Evolutionary conservation across 352 stramenopile species (phyloP), one percentile per base, ranked within the genome.

Genomic region (Thalassiosira mediterranea): DNA sequence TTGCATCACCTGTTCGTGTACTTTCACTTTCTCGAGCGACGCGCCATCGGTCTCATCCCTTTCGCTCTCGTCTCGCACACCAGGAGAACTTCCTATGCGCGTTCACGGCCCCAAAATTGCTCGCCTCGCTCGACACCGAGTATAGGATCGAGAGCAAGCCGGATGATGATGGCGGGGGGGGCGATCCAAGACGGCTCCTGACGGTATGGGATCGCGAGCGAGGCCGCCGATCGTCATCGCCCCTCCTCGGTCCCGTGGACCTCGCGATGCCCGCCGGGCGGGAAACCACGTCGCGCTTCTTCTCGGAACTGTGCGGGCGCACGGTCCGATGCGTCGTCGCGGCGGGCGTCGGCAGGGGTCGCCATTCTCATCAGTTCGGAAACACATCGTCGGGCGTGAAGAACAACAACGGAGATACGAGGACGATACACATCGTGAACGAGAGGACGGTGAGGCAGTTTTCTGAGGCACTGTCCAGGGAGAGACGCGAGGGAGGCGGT

Each of bases 11-110:
- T n/a, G n/a, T n/a, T n/a, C n/a, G n/a, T n/a, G n/a, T n/a, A n/a
- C n/a, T n/a, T n/a, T n/a, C n/a, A n/a, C n/a, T n/a, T n/a, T n/a
- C n/a, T n/a, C n/a, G n/a, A n/a, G n/a, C n/a, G n/a, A n/a, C n/a
- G n/a, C n/a, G n/a, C n/a, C n/a, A n/a, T n/a, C n/a, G n/a, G n/a
- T n/a, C n/a, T n/a, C n/a, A n/a, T n/a, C n/a, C n/a, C n/a, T n/a
- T n/a, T n/a, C n/a, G n/a, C n/a, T n/a, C n/a, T n/a, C n/a, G n/a
- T n/a, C n/a, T n/a, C n/a, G n/a, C n/a, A n/a, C n/a, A n/a, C n/a
- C n/a, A n/a, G 60, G 60, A 81, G 40, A 84, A 88, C 48, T 88
- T 88, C 69, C 63, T 88, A 13, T 88, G 80, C 65, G 76, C 72
- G 21, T 88, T 88, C 63, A 76, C 76, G 3, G 64, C 60, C 1